Conservation (phyloP, 2,329 filamentous ascomycete genomes). For the Ophiostoma triangulosporum region DNA sequence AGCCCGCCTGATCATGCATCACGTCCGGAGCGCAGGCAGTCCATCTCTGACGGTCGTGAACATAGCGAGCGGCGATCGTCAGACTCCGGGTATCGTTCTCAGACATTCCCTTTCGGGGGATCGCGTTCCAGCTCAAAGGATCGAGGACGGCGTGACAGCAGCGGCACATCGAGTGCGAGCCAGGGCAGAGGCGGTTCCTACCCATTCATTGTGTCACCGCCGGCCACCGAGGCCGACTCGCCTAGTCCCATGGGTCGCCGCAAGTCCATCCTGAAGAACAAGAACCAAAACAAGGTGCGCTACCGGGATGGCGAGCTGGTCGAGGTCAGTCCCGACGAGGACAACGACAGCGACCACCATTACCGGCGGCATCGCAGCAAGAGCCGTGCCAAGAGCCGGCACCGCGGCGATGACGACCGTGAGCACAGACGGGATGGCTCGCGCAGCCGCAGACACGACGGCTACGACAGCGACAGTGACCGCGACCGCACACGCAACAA, state of each 20-base stretch:
- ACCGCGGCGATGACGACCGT: conserved; percentile 25
- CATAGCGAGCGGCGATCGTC: not conserved
- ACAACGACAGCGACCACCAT: not conserved
- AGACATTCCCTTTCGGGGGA: conserved; percentile 4
- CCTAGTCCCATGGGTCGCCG: conserved; percentile 28
- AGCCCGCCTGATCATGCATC: not conserved
- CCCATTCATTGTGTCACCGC: conserved; percentile 25
- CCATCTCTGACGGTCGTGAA: conserved; percentile 10
- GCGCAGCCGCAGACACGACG: conserved; percentile 8
- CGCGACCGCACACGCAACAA: conserved; percentile 19
- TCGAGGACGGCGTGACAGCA: not conserved
- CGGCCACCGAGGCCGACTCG: conserved; percentile 16
- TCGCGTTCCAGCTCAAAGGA: not conserved
- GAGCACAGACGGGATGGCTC: conserved; percentile 25
- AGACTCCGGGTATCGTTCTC: not conserved
- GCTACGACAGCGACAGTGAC: conserved; percentile 17
- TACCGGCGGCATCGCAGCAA: not conserved
- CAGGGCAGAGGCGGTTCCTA: conserved; percentile 18
- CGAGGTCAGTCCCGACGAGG: conserved; percentile 26
- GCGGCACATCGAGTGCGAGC: conserved; percentile 5
- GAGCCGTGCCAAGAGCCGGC: conserved; percentile 14
- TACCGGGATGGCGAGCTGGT: conserved; percentile 34
- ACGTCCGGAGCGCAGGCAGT: not conserved
- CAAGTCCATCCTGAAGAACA: conserved; percentile 49
- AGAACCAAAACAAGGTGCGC: conserved; percentile 41